Evolutionary conservation across 1,284 basidiomycete species (phyloP), one percentile per base, ranked within the genome.

Genomic region (Coniferiporia sulphurascens): DNA sequence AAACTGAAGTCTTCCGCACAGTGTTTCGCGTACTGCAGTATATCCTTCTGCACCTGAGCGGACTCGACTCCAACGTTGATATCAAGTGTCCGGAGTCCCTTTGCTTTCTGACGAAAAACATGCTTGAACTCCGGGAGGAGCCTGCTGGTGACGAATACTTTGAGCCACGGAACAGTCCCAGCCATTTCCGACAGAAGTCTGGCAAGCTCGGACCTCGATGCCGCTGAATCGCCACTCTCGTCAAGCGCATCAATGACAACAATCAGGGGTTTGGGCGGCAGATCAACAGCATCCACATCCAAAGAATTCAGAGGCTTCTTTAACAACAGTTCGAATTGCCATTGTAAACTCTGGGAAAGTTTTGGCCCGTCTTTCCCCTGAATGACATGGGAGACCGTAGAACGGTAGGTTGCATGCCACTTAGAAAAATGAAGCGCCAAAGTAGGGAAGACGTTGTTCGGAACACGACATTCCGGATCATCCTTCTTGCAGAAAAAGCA

Each of bases 401-500:
- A n/a, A n/a, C 44, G 44, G 17, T 55, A 55, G 8, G 7, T n/a
- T 5, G 12, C 32, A 21, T 55, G 45, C 54, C 54, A 50, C 19
- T 41, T 43, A 3, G 56, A 32, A 9, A 57, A 17, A n/a, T 52
- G 19, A 32, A 27, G 51, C 9, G 50, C 56, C 9, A 57, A 19
- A 3, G 56, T 51, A n/a, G 56, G 56, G 6, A 56, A n/a, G 32
- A 61, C 21, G 17, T 19, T 46, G n/a, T 17, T 19, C 22, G 48
- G 41, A 38, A 52, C 13, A 10, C 44, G 27, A 27, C 27, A 27
- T 27, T 27, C 27, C 27, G 27, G 27, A 27, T 27, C 27, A 5
- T 27, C 27, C 17, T 19, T 41, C 15, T 53, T 34, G 32, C 48
- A 62, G 51, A 61, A 63, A 43, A 62, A 59, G 34, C 48, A 52